These are phyloP conservation scores for Oryza glaberrima DNA, from an alignment of 176 grass and related monocot genomes.

Conservation along the genomic window DNA sequence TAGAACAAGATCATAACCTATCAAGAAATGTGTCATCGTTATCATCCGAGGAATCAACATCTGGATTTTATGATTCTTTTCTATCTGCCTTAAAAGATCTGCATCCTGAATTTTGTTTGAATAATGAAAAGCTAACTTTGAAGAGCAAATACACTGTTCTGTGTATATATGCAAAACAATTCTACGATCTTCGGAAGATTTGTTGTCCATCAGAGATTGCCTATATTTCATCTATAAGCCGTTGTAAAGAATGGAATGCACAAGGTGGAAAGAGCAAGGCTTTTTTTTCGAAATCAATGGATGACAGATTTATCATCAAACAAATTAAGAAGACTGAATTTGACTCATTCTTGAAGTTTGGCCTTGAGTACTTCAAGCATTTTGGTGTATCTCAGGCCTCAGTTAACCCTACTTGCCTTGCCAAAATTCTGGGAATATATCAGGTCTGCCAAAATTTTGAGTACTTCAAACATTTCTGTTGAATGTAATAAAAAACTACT, in stretches of 20 bases:
- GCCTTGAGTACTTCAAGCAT: conserved; percentile 91
- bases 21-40: conserved; percentile 10
- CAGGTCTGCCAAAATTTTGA: conserved; percentile 50
- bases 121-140: conserved; percentile 58
- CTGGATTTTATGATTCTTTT: conserved; percentile 71
- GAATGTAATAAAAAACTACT: not conserved
- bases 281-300: conserved; percentile 84
- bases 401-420: conserved; percentile 80
- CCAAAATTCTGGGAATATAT: conserved; percentile 91
- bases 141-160: conserved; percentile 76
- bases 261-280: conserved; percentile 91
- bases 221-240: conserved; percentile 82
- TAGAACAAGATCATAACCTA: conserved; percentile 19
- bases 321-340: conserved; percentile 89
- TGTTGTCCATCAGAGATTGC: conserved; percentile 82
- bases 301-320: conserved; percentile 98
- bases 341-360: conserved; percentile 92
- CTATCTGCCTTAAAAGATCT: conserved; percentile 64
- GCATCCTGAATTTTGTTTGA: conserved; percentile 74
- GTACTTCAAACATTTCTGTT: not conserved
- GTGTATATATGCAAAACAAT: conserved; percentile 83
- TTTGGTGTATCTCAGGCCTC: conserved; percentile 57
- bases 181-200: conserved; percentile 78
- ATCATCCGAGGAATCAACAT: conserved; percentile 44
- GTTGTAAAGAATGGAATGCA: conserved; percentile 87